Conservation (phyloP, 2,329 filamentous ascomycete species). For the Westerdykella sp. region DNA sequence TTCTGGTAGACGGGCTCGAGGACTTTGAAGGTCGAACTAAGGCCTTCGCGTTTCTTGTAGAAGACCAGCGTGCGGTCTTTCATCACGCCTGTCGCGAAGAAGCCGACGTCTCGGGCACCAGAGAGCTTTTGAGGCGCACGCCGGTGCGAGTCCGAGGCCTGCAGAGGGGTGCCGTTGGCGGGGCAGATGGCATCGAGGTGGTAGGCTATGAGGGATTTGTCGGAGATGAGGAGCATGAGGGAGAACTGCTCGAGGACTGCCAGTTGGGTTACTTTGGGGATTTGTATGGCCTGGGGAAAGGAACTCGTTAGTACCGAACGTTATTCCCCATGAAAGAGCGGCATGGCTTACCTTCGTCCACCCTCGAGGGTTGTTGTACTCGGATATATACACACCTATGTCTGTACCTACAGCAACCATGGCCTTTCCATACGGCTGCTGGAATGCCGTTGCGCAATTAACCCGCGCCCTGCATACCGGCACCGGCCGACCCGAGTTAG, state of each 20-base stretch:
- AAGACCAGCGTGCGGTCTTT: slow-evolving; percentile 92
- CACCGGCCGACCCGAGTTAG: slow-evolving; percentile 58
- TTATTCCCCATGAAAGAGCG: not conserved
- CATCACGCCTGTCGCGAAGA: slow-evolving; percentile 94
- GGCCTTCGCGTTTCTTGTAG: slow-evolving; percentile 91
- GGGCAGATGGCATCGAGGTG: slow-evolving; percentile 78
- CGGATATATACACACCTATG: slow-evolving; percentile 84
- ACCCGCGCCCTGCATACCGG: slow-evolving; percentile 80
- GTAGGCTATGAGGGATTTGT: slow-evolving; percentile 87
- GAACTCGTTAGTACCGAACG: slow-evolving; percentile 19
- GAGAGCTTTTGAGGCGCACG: slow-evolving; percentile 87
- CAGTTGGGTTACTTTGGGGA: slow-evolving; percentile 77
- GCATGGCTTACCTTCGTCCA: slow-evolving; percentile 69
- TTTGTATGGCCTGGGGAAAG: slow-evolving; percentile 61
- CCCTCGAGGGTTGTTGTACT: slow-evolving; percentile 80
- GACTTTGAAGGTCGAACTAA: slow-evolving; percentile 93
- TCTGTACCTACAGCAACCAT: slow-evolving; percentile 95
- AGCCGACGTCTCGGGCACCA: slow-evolving; percentile 83
- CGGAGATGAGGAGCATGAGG: slow-evolving; percentile 82
- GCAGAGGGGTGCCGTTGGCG: slow-evolving; percentile 46
- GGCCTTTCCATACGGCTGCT: slow-evolving; percentile 68
- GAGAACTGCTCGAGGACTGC: slow-evolving; percentile 94
- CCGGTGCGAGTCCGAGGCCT: slow-evolving; percentile 65
- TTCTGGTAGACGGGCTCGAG: slow-evolving; percentile 95
- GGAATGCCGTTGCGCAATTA: slow-evolving; percentile 89